Conservation (phyloP, 192 early-diverging fungal genomes). For the Chytriomyces sp. region DNA sequence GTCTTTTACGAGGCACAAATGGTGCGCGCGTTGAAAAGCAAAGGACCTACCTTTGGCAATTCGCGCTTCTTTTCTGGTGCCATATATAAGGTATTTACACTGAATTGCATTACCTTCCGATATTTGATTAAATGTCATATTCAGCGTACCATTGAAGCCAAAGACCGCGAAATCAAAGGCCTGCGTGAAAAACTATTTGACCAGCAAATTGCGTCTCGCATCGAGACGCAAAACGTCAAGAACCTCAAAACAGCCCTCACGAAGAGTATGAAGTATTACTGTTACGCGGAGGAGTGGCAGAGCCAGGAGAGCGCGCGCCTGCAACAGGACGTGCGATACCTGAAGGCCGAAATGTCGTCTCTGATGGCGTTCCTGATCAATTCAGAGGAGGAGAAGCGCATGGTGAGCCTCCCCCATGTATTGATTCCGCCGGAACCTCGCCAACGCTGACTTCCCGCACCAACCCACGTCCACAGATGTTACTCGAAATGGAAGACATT, state of each 20-base stretch:
- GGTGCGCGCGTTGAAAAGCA: slow-evolving; percentile 8
- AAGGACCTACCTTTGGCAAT: slow-evolving; percentile 11
- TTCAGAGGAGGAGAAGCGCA: slow-evolving; percentile 58
- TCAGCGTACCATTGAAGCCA: slow-evolving; percentile 46
- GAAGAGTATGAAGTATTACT: slow-evolving; percentile 58
- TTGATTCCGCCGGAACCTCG: background rate
- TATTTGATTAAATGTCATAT: background rate
- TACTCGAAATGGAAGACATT: slow-evolving; percentile 42
- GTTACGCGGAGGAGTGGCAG: slow-evolving; percentile 65
- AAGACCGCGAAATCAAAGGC: slow-evolving; percentile 51
- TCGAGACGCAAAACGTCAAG: slow-evolving; percentile 45
- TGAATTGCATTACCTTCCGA: background rate
- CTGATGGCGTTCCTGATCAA: slow-evolving; percentile 63
- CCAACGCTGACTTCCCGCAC: background rate
- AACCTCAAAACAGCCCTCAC: slow-evolving; percentile 49
- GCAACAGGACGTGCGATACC: slow-evolving; percentile 48
- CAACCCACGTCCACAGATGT: slow-evolving; percentile 32
- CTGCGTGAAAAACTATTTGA: slow-evolving; percentile 52
- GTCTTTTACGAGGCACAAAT: slow-evolving; percentile 35
- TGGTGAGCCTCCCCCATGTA: slow-evolving; percentile 34
- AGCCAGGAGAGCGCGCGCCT: slow-evolving; percentile 47
- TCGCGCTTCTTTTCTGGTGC: slow-evolving; percentile 47
- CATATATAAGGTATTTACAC: slow-evolving; percentile 39
- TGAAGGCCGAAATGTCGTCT: slow-evolving; percentile 57
- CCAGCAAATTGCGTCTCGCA: slow-evolving; percentile 15